Evolutionary conservation across 208 protist genomes (phyloP), one percentile per base, ranked within the genome.

Genomic region (Vickermania ingenoplastis): DNA sequence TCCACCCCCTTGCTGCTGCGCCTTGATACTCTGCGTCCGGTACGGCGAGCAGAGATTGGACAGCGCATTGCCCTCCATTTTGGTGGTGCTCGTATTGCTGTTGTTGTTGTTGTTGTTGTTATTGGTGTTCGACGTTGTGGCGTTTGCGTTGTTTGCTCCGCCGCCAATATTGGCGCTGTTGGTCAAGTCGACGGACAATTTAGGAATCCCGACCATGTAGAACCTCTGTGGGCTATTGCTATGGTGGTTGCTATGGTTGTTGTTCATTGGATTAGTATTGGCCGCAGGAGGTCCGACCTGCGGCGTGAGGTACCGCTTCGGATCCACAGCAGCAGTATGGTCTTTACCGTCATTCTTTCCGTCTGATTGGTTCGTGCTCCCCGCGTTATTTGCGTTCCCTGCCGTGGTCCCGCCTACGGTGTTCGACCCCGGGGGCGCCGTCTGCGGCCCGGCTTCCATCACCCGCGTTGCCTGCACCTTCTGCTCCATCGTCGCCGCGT

Each of bases 351-450:
- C n/a, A n/a, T n/a, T n/a, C n/a, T n/a, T n/a, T 45, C 36, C 36
- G 17, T 45, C 36, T 17, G 36, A 45, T n/a, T n/a, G n/a, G n/a
- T n/a, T n/a, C n/a, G n/a, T n/a, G n/a, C n/a, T n/a, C n/a, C n/a
- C n/a, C n/a, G n/a, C n/a, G n/a, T n/a, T n/a, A n/a, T n/a, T n/a
- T 17, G 17, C 11, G 11, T 45, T 45, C 36, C 36, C 36, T 7
- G 11, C 36, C 36, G 36, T 17, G 36, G 36, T 45, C 11, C 17
- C 36, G 36, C 17, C 17, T 78, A 80, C 17, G 80, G 72, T 58
- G 73, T 86, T 53, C 88, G 75, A 23, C 81, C 74, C 13, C 48
- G 64, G 28, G 55, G 5, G 22, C 22, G 24, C 25, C 63, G 50
- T 31, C 54, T 62, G 11, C 7, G 36, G 36, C 11, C 36, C 17